Percentiles rank a stretch among this genome's conserved stretches.
These are phyloP conservation scores for Ceratobasidium sp. DNA, from an alignment of 1,284 basidiomycete species.

Conservation along the genomic window DNA sequence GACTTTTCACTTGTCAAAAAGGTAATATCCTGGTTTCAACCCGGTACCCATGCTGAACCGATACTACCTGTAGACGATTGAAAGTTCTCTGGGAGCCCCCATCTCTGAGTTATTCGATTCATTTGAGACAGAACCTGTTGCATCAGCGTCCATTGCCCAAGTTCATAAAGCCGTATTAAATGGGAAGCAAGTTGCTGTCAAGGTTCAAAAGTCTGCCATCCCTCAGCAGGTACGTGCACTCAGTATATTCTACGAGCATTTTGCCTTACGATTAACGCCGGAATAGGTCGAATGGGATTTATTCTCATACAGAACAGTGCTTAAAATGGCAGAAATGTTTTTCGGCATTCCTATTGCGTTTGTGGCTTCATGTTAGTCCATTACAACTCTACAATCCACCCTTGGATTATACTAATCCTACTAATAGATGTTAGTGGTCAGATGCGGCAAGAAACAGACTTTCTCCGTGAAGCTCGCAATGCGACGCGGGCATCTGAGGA, in stretches of 20 bases:
- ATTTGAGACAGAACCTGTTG: conserved; percentile 34
- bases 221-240: conserved; percentile 38
- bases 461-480: conserved; percentile 52
- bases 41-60: neutral
- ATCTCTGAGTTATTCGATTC: conserved; percentile 29
- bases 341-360: conserved; percentile 49
- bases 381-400: conserved; percentile 2
- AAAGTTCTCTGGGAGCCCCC: conserved; percentile 31
- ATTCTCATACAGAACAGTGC: conserved; percentile 43
- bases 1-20: conserved; percentile 24
- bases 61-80: conserved; percentile 1
- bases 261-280: neutral
- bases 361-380: conserved; percentile 44
- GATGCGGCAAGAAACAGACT: conserved; percentile 56
- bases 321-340: conserved; percentile 46
- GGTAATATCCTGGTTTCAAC: neutral
- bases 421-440: conserved; percentile 51
- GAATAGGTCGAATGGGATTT: conserved; percentile 57
- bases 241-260: neutral
- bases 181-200: conserved; percentile 38
- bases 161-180: conserved; percentile 36
- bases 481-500: conserved; percentile 44
- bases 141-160: conserved; percentile 38
- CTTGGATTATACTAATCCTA: conserved; percentile 38
- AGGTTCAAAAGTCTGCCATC: conserved; percentile 55